Evolutionary conservation across 768 basidiomycete species (phyloP), one percentile per base, ranked within the genome.

Genomic region (Albatrellus ellisii): DNA sequence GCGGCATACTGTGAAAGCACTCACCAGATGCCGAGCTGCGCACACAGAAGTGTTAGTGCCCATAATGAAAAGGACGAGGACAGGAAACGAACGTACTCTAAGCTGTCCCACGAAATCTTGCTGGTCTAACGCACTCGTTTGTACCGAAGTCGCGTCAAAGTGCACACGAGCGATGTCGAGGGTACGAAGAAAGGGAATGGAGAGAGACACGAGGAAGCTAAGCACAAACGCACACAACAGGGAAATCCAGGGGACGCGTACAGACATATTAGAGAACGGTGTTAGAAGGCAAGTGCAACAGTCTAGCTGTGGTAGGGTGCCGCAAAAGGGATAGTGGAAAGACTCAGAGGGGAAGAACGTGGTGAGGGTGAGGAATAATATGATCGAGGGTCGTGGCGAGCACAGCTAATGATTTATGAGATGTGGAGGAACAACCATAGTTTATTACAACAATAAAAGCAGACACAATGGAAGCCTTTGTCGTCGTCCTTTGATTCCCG

Each of bases 21-120:
- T 41, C 44, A 82, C 83, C 83, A 86, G 25, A 82, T 65, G 51
- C 84, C 84, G 52, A 82, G 69, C 82, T 86, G 33, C 41, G 6
- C 18, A 22, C 21, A 29, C 14, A 25, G 20, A 40, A 50, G 42
- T 39, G 42, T 22, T 40, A 42, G 40, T 33, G 25, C 24, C 36
- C 25, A 12, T 27, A 15, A 4, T 28, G 28, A 37, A 39, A 38
- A 29, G 39, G 27, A 14, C 12, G 32, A 44, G 12, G 47, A 22
- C 26, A 69, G 17, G 9, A 29, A 3, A 17, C 10, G 4, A 6
- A 29, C 18, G 15, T 18, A 48, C 48, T 18, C 50, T 42, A 22
- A 51, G 45, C 77, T 59, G 52, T 80, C 81, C 39, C 76, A 69
- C 28, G 76, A 51, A 50, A 79, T 59, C 12, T 59, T 59, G 26